Percentiles rank a stretch among this genome's conserved stretches.
phyloP scores from a whole-genome alignment of 257 asterid genomes.

The Petrea volubilis region DNA sequence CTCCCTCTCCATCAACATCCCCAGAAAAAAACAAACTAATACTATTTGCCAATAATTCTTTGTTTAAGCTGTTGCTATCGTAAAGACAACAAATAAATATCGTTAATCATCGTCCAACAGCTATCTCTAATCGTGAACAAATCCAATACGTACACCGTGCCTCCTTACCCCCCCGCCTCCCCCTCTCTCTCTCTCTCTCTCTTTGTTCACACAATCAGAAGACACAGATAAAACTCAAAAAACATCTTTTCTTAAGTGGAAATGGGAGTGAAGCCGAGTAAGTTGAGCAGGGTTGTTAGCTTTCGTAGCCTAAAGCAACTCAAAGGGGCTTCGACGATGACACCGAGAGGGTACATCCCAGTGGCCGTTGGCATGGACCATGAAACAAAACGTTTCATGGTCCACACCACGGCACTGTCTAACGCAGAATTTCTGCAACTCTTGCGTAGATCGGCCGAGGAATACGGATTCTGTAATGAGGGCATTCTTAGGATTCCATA shows the following conservation, averaged over 20 bases:
- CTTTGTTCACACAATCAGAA: no score
- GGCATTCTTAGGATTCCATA: slow-evolving; percentile 58
- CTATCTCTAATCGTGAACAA: no score
- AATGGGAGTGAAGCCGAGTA: slow-evolving; percentile 53
- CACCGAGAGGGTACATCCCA: slow-evolving; percentile 61
- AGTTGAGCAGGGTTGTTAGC: slow-evolving; percentile 31
- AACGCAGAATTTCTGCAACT: slow-evolving; percentile 56
- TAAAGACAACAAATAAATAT: background rate
- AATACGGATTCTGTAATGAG: slow-evolving; percentile 55
- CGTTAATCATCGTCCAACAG: slow-evolving; percentile 3
- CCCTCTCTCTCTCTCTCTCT: no score
- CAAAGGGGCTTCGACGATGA: slow-evolving; percentile 14
- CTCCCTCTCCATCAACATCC: background rate
- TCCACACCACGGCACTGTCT: slow-evolving; percentile 43
- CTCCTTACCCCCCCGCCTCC: no score
- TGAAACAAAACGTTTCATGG: slow-evolving; percentile 51
- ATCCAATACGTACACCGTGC: no score
- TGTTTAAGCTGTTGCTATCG: slow-evolving; percentile 16
- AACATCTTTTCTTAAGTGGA: background rate
- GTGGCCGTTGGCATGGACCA: slow-evolving; percentile 51
- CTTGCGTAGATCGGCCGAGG: slow-evolving; percentile 56
- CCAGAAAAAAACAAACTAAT: background rate
- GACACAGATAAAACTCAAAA: no score
- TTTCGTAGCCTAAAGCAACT: slow-evolving; percentile 22
- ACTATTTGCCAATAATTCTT: background rate